Evolutionary conservation across 2,329 filamentous ascomycete genomes (phyloP).

Genomic region (Thelonectria discophora): DNA sequence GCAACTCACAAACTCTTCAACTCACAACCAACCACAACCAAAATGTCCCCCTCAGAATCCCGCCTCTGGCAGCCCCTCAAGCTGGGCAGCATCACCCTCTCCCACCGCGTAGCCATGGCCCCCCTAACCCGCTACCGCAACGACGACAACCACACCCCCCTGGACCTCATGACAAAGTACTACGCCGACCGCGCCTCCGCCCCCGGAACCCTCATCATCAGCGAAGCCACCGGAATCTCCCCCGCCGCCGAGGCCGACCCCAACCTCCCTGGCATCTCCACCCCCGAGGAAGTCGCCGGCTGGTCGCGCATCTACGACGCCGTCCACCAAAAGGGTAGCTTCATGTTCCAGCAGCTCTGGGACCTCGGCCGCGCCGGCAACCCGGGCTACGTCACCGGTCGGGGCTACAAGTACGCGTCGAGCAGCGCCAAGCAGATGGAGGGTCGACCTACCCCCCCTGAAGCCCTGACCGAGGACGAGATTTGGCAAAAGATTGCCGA

Average conservation of each 20-base stretch:
- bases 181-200: slow-evolving; percentile 55
- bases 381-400: slow-evolving; percentile 30
- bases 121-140: slow-evolving; percentile 64
- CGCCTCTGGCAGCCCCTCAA: slow-evolving; percentile 49
- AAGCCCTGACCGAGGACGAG: slow-evolving; percentile 66
- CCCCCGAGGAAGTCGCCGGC: slow-evolving; percentile 61
- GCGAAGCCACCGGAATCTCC: slow-evolving; percentile 57
- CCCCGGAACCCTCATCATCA: slow-evolving; percentile 55
- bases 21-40: neutral
- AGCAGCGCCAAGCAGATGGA: slow-evolving; percentile 38
- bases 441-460: slow-evolving; percentile 26
- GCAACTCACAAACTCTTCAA: too few relatives aligned
- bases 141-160: slow-evolving; percentile 48
- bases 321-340: slow-evolving; percentile 69
- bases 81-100: slow-evolving; percentile 49
- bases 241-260: slow-evolving; percentile 35
- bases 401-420: slow-evolving; percentile 42
- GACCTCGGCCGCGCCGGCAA: slow-evolving; percentile 62
- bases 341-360: slow-evolving; percentile 73
- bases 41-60: slow-evolving; percentile 30
- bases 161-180: slow-evolving; percentile 49
- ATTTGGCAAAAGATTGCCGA: slow-evolving; percentile 71
- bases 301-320: slow-evolving; percentile 70
- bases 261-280: slow-evolving; percentile 67
- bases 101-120: slow-evolving; percentile 61